Evolutionary conservation across 2,329 filamentous ascomycete genomes (phyloP).

Genomic region (Trichoderma harzianum): DNA sequence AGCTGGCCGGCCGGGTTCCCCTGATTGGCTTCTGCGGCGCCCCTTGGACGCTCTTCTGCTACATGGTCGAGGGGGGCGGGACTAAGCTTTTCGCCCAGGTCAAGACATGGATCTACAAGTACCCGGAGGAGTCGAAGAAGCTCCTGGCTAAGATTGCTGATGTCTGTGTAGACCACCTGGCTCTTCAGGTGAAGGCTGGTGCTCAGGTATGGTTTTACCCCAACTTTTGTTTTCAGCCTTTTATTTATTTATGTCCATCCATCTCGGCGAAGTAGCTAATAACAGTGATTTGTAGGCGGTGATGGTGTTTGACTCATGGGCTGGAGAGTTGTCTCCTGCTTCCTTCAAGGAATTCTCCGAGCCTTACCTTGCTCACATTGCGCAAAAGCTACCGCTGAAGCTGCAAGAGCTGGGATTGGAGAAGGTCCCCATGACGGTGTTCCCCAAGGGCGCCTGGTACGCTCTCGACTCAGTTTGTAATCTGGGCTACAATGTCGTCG

Average conservation of each 20-base stretch:
- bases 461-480: constrained; percentile 83
- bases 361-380: constrained; percentile 82
- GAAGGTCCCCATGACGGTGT: constrained; percentile 92
- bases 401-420: constrained; percentile 73
- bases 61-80: constrained; percentile 98
- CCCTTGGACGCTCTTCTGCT: constrained; percentile 94
- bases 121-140: constrained; percentile 73
- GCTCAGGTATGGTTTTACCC: constrained; percentile 63
- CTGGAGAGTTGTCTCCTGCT: constrained; percentile 81
- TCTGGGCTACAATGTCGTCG: constrained; percentile 88
- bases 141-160: constrained; percentile 89
- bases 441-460: constrained; percentile 97
- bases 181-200: constrained; percentile 86
- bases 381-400: constrained; percentile 71
- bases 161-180: constrained; percentile 91
- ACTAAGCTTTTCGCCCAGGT: constrained; percentile 91
- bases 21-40: constrained; percentile 96
- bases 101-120: constrained; percentile 96
- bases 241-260: not conserved
- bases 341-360: constrained; percentile 82
- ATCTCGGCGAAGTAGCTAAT: not conserved
- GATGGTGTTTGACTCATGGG: constrained; percentile 98
- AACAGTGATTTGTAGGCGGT: constrained; percentile 56
- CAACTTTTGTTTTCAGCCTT: not conserved
- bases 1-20: constrained; percentile 83